Evolutionary conservation across 306 rosid genomes (phyloP).

Genomic region (Cucurbita ficifolia): DNA sequence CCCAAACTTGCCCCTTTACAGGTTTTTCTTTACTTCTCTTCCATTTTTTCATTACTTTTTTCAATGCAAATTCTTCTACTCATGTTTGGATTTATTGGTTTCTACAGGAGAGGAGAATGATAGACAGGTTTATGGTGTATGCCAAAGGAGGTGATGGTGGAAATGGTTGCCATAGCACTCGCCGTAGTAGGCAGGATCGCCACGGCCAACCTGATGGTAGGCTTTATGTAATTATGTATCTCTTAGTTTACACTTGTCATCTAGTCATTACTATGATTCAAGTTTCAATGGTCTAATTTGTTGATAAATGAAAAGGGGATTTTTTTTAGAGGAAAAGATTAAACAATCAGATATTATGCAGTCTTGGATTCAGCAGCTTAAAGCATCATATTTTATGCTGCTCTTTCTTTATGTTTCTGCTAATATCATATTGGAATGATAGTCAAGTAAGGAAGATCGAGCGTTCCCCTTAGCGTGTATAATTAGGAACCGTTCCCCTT

Average conservation of each 20-base stretch:
- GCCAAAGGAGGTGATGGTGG: conserved; percentile 94
- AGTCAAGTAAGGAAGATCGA: background rate
- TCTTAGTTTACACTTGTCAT: background rate
- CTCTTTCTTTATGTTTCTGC: conserved; percentile 7
- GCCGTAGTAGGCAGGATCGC: conserved; percentile 44
- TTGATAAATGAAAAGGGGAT: background rate
- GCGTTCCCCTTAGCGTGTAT: background rate
- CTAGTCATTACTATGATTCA: background rate
- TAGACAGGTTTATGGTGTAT: conserved; percentile 52
- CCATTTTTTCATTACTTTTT: background rate
- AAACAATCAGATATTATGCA: background rate
- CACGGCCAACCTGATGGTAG: conserved; percentile 63
- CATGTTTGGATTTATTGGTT: background rate
- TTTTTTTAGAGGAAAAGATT: background rate
- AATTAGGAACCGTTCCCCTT: background rate
- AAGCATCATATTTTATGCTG: conserved; percentile 54
- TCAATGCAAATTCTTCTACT: background rate
- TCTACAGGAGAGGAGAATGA: conserved; percentile 74
- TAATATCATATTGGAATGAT: conserved; percentile 1
- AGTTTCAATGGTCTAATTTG: background rate
- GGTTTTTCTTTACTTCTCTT: conserved; percentile 23
- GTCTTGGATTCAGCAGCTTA: conserved; percentile 28
- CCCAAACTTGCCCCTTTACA: conserved; percentile 78
- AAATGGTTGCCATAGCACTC: conserved; percentile 64
- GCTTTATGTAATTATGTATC: background rate